Conservation (phyloP, 176 grass and related monocot species). For the Aegilops tauschii region DNA sequence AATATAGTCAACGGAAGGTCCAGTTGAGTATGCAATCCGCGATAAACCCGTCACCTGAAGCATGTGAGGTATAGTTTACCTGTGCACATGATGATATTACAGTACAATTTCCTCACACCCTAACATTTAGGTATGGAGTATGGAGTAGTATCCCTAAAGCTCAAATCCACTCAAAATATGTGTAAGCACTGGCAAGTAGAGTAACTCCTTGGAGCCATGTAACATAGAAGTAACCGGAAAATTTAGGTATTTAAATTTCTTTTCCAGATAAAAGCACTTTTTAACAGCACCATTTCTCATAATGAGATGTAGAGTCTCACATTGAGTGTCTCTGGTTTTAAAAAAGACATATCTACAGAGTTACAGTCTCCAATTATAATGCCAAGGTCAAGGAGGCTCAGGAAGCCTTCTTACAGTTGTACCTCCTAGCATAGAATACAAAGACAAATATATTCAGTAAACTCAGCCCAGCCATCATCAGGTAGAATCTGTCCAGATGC, state of each 20-base stretch:
- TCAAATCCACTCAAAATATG: neutral
- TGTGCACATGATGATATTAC: neutral
- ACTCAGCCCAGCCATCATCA: slow-evolving; percentile 46
- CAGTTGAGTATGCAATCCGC: no score
- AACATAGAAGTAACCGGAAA: neutral
- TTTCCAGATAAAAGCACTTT: neutral
- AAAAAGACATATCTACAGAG: neutral
- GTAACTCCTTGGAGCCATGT: neutral
- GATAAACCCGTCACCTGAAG: no score
- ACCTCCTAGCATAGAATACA: slow-evolving; percentile 41
- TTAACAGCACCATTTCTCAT: neutral
- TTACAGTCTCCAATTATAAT: neutral
- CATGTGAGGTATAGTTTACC: neutral
- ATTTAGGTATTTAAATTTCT: neutral
- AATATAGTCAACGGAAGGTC: no score
- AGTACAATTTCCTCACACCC: neutral
- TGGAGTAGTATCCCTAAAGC: neutral
- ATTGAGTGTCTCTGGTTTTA: neutral
- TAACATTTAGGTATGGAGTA: neutral
- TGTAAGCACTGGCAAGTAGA: neutral
- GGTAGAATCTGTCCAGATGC: slow-evolving; percentile 62
- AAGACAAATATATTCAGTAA: slow-evolving; percentile 39
- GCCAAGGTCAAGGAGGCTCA: neutral
- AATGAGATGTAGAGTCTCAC: neutral
- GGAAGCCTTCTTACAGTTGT: slow-evolving; percentile 37